These are phyloP conservation scores for Talaromyces islandicus DNA, from an alignment of 2,329 filamentous ascomycete species.

Conservation along the genomic window DNA sequence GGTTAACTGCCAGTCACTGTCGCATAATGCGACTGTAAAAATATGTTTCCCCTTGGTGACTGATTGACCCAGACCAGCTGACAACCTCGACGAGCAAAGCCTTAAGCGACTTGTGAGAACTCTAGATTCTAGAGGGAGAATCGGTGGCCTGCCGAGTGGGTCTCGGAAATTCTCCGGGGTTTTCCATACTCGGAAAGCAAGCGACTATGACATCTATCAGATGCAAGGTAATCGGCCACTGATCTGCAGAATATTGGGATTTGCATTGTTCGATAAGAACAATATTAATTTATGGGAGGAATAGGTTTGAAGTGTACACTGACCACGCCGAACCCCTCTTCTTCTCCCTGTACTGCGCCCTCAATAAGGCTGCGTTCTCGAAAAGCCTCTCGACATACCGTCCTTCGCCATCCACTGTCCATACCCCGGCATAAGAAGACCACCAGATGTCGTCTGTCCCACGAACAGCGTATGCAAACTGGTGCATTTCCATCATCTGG, in stretches of 20 bases:
- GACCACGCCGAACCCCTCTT: background rate
- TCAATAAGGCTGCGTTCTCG: conserved; percentile 3
- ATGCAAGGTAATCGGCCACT: background rate
- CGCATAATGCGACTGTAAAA: background rate
- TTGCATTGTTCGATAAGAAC: background rate
- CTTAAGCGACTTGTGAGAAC: background rate
- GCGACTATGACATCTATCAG: background rate
- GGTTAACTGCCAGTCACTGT: background rate
- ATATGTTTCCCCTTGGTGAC: background rate
- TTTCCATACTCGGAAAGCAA: background rate
- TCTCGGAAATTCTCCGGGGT: background rate
- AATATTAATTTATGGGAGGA: background rate
- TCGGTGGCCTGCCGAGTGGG: background rate
- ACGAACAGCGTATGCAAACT: conserved; percentile 5
- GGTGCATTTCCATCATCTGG: conserved; percentile 3
- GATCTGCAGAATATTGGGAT: background rate
- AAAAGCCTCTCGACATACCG: conserved; percentile 3
- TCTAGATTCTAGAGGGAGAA: background rate
- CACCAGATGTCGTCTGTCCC: conserved; percentile 5
- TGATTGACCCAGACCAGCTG: background rate
- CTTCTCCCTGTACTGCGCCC: conserved; percentile 5
- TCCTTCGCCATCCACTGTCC: conserved; percentile 3
- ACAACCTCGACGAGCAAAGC: background rate
- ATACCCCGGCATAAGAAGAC: conserved; percentile 3
- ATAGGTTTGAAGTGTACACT: background rate